Evolutionary conservation across 495 filamentous ascomycete species (phyloP).

Genomic region (Bacidia rubella): DNA sequence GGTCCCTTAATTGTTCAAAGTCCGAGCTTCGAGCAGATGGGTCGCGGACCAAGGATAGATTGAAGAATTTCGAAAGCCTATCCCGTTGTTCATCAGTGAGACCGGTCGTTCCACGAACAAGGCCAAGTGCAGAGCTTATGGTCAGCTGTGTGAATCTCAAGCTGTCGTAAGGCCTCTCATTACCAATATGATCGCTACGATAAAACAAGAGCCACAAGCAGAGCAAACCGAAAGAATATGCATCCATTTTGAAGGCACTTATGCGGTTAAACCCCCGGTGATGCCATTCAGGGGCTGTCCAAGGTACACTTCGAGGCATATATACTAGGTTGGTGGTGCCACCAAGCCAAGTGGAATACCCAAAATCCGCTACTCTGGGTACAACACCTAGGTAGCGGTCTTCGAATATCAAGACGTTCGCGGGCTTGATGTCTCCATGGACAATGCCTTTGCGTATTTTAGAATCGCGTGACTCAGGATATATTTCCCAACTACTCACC

Average conservation of each 20-base stretch:
- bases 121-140: too few relatives aligned
- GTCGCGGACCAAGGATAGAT: not conserved
- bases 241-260: constrained; percentile 6
- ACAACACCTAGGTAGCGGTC: constrained; percentile 1
- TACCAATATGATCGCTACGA: not conserved
- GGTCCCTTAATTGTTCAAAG: not conserved
- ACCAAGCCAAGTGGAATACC: constrained; percentile 13
- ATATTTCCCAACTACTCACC: constrained; percentile 15
- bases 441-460: not conserved
- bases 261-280: not conserved
- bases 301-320: not conserved
- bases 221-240: constrained; percentile 11
- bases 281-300: constrained; percentile 7
- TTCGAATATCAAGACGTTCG: not conserved
- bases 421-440: constrained; percentile 3
- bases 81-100: not conserved
- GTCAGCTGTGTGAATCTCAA: not conserved
- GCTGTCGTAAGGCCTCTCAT: not conserved
- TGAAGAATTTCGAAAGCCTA: not conserved
- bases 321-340: not conserved
- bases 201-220: constrained; percentile 6
- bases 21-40: not conserved
- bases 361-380: constrained; percentile 25
- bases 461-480: constrained; percentile 7
- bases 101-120: not conserved